Evolutionary conservation across 164 flowering plant genomes (phyloP), one percentile per base, ranked within the genome.

Genomic region (Saururus chinensis): DNA sequence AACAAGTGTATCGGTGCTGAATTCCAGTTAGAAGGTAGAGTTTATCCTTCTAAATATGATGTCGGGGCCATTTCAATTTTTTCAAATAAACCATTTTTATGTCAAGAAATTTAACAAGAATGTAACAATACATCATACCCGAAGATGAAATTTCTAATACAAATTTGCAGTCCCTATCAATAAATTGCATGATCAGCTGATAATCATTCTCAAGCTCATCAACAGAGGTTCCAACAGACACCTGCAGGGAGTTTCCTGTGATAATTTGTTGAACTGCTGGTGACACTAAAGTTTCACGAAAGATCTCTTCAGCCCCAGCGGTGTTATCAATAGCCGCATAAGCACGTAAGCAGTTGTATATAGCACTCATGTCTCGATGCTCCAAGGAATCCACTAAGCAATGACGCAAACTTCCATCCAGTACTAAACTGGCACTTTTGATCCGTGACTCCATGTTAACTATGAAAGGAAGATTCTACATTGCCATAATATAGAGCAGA

Each of bases 281-380:
- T 58, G 84, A 80, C 49, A 91, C 95, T 51, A 91, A 63, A 64
- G 84, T 89, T 4, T 81, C 73, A 57, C 96, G 89, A 62, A 91
- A 91, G 65, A 86, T 77, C 66, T 89, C 99, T 76, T 95, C 99
- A 19, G 98, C 95, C 68, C 75, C 81, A 13, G 51, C 72, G 48
- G 93, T 87, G 77, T 89, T 91, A 72, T 95, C 99, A 72, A 87
- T 81, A 30, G 99, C 96, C 71, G 98, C 99, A 82, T 89, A 91
- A 56, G 99, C 99, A 67, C 98, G 90, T 61, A 91, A 80, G 69
- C 99, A 95, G 74, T 95, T 95, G 76, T 81, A 95, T 64, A 95
- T 84, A 61, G 86, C 87, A 82, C 66, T 89, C 70, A 71, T 86
- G 76, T 91, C 96, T 53, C 75, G 78, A 69, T 91, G 84, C 68